phyloP scores from a whole-genome alignment of 1,284 basidiomycete genomes.

The Peniophora sp. region DNA sequence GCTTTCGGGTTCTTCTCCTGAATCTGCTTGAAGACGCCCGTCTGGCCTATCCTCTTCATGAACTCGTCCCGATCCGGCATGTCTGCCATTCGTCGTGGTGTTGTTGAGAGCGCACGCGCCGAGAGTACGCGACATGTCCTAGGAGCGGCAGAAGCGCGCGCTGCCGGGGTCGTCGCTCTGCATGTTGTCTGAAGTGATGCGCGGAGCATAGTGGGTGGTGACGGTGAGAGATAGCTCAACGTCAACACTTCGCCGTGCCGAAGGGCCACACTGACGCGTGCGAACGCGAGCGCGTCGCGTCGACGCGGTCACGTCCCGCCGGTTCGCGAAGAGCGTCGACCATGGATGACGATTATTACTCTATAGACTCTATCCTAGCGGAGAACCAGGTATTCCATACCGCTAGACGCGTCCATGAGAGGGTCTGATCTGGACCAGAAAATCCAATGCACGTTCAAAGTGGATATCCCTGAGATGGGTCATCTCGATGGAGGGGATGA shows the following conservation, averaged over 20 bases:
- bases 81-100: conserved; percentile 27
- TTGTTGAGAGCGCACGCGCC: conserved; percentile 24
- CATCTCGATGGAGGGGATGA: conserved; percentile 81
- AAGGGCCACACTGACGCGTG: conserved; percentile 5
- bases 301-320: conserved; percentile 1
- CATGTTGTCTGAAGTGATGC: background rate
- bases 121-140: too few relatives aligned
- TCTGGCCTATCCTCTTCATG: conserved; percentile 32
- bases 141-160: too few relatives aligned
- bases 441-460: conserved; percentile 84
- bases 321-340: conserved; percentile 1
- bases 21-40: conserved; percentile 40
- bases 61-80: conserved; percentile 24
- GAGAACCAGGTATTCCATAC: conserved; percentile 66
- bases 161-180: too few relatives aligned
- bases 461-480: conserved; percentile 79
- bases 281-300: background rate
- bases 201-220: conserved; percentile 1
- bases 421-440: conserved; percentile 46
- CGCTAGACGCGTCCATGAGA: background rate
- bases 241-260: background rate
- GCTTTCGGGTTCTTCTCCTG: conserved; percentile 19
- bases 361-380: conserved; percentile 79
- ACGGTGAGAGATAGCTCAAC: background rate
- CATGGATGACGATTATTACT: conserved; percentile 87